Conservation (phyloP, 768 basidiomycete genomes). For the Boletellus ananiceps region DNA sequence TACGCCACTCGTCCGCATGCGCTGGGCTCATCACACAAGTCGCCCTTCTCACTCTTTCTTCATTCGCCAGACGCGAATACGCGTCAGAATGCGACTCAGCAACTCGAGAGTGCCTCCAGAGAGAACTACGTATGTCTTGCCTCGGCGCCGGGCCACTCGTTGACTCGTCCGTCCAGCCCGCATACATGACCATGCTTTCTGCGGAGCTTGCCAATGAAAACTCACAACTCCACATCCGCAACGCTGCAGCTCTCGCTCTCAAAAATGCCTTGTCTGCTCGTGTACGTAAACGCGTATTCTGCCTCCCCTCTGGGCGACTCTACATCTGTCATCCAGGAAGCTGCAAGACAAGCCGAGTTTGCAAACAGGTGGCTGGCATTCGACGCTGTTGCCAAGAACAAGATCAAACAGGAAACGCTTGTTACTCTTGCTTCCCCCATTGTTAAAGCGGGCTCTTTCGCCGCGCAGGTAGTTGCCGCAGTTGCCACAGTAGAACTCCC, state of each 20-base stretch:
- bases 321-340: constrained; percentile 49
- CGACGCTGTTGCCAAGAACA: constrained; percentile 56
- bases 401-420: constrained; percentile 87
- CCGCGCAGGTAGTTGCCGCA: constrained; percentile 91
- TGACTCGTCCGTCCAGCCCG: constrained; percentile 53
- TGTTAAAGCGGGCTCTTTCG: constrained; percentile 75
- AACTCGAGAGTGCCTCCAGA: constrained; percentile 80
- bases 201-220: constrained; percentile 76
- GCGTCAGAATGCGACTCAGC: constrained; percentile 88
- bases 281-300: constrained; percentile 49
- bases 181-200: constrained; percentile 90
- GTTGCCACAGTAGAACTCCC: constrained; percentile 94
- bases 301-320: constrained; percentile 11
- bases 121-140: constrained; percentile 81
- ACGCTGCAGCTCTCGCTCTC: constrained; percentile 93
- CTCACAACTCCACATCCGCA: constrained; percentile 69
- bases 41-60: constrained; percentile 19
- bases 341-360: constrained; percentile 68
- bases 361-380: constrained; percentile 81
- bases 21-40: constrained; percentile 33
- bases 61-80: constrained; percentile 66
- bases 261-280: constrained; percentile 92
- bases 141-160: neutral
- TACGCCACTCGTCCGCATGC: constrained; percentile 38
- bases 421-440: constrained; percentile 71